Evolutionary conservation across 1,284 basidiomycete species (phyloP), one percentile per base, ranked within the genome.

Genomic region (Austroboletus niveus): DNA sequence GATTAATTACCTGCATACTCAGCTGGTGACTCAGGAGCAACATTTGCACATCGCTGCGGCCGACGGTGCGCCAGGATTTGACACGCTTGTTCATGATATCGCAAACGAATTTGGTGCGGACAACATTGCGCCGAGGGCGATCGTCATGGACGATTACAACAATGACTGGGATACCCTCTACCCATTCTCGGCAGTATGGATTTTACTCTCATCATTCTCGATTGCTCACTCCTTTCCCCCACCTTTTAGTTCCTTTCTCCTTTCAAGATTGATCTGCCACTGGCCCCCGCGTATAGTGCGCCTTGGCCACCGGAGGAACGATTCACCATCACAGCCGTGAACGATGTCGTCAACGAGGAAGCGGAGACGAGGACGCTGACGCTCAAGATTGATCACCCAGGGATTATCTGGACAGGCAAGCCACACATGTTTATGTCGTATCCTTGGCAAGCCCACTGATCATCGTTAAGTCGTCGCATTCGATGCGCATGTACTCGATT

Each of bases 131-230:
- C 75, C 76, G 8, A 75, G 69, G n/a, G 59, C 73, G 2, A 73
- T 84, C 9, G 65, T 75, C 5, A 85, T 89, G 82, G 73, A 86
- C 57, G 79, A 82, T 44, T 78, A 84, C 63, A 89, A 88, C 55
- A 72, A 77, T 15, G 91, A 93, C 59, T 95, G 92, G 92, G 91
- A 94, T 70, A 75, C 84, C 1, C 68, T 98, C 30, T 96, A 94
- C 70, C 92, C 94, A 2, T 89, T 94, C 67, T 91, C 89, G 5
- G 72, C 82, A 47, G 88, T 89, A 58, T 43, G 82, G 4, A 17
- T 5, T 69, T 42, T 22, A 20, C 15, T 27, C 4, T 29, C 32
- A 35, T 43, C 51, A 3, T 12, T 36, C 29, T 29, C 29, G 5
- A 51, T 45, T 20, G 30, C 40, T 63, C 27, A 47, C 27, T 32